Evolutionary conservation across 495 filamentous ascomycete species (phyloP), one percentile per base, ranked within the genome.

Genomic region (Penicillium bialowiezense): DNA sequence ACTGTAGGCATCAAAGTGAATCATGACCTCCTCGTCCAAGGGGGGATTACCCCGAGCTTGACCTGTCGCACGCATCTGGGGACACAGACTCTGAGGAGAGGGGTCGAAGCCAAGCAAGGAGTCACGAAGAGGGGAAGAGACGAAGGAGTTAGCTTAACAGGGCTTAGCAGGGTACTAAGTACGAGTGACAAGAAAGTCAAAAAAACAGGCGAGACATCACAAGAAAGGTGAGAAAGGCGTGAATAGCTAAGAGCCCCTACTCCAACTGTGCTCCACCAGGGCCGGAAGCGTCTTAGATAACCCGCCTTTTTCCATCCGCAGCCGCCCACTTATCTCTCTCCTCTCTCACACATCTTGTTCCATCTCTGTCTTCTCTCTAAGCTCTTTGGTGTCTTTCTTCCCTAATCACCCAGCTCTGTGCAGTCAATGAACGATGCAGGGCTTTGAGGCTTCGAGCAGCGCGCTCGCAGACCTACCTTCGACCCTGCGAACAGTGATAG

Each of bases 341-440:
- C 43, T 47, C 35, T 41, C 54, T 52, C 18, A 29, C 41, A 33
- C 13, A 38, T n/a, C 31, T 40, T 23, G 18, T 28, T 28, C 13
- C 36, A n/a, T 31, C 9, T 12, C 33, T 26, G 23, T 43, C 20
- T 38, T 28, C 18, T 48, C 17, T 38, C 43, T 33, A 12, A 18
- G 18, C 33, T 20, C 36, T 42, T 14, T 18, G 24, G 14, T 29
- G 17, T 24, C 21, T 26, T 32, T 42, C 24, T 31, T 43, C 12
- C 35, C 19, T 51, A 35, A 48, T 28, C 18, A n/a, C 29, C 39
- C 34, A 38, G 20, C 18, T 42, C 36, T 50, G 8, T 47, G 35
- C 51, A 56, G 64, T 71, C 64, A 51, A 74, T 74, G 70, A 72
- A 74, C 64, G 51, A 74, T 74, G 70, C 70, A 70, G 64, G 64